phyloP scores from a whole-genome alignment of 257 asterid genomes.

The Solanum pennellii region DNA sequence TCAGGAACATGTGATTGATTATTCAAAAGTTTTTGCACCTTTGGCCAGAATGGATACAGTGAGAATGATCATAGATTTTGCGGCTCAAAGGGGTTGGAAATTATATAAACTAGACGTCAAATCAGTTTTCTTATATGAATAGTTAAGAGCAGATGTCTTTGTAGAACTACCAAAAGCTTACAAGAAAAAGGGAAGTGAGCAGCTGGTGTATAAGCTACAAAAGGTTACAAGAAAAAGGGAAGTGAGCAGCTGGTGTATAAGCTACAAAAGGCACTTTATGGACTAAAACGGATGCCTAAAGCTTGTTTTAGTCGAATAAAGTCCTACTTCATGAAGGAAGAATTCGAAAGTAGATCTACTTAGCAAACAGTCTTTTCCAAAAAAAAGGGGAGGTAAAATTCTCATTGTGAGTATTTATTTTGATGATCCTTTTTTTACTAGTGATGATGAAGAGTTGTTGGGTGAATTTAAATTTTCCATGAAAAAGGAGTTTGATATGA shows the following conservation, averaged over 20 bases:
- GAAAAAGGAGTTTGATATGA: background rate
- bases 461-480: background rate
- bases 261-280: background rate
- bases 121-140: too few relatives aligned
- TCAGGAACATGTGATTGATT: background rate
- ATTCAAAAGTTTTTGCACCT: too few relatives aligned
- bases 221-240: background rate
- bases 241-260: background rate
- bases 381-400: background rate
- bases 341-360: background rate
- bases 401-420: background rate
- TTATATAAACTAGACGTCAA: background rate
- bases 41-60: too few relatives aligned
- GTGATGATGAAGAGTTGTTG: background rate
- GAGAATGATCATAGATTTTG: background rate
- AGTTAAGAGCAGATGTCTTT: background rate
- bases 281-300: background rate
- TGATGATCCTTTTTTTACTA: background rate
- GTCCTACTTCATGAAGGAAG: background rate
- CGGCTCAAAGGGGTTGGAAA: background rate
- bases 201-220: background rate
- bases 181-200: background rate
- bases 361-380: background rate
- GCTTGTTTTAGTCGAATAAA: background rate
- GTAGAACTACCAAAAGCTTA: background rate